Evolutionary conservation across 176 grass and related monocot species (phyloP).

Genomic region (Eragrostis curvula): DNA sequence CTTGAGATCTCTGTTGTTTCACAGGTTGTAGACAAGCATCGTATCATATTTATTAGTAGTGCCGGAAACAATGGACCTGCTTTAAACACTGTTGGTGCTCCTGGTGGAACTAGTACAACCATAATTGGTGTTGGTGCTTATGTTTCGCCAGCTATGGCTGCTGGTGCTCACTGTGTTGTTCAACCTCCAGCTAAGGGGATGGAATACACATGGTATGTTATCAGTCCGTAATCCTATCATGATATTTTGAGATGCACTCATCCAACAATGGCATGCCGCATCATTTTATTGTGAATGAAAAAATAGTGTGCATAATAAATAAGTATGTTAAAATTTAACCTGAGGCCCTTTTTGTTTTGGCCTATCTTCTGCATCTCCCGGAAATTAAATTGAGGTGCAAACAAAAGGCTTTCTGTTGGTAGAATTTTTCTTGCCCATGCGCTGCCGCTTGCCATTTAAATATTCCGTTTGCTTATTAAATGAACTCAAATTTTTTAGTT

Average conservation of each 20-base stretch:
- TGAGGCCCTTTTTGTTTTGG: neutral
- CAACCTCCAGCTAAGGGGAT: slow-evolving; percentile 83
- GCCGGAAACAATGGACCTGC: slow-evolving; percentile 92
- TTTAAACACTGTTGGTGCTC: slow-evolving; percentile 93
- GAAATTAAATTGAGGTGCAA: neutral
- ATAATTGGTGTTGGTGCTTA: slow-evolving; percentile 99
- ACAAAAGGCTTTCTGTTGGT: neutral
- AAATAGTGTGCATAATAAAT: neutral
- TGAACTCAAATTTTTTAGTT: too few species aligned
- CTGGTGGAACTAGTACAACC: slow-evolving; percentile 93
- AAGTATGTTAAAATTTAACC: neutral
- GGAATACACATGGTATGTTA: slow-evolving; percentile 94
- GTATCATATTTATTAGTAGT: slow-evolving; percentile 92
- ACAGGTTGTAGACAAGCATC: slow-evolving; percentile 93
- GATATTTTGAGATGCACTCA: neutral
- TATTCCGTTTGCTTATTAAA: too few species aligned
- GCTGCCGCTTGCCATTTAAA: too few species aligned
- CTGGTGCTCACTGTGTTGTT: slow-evolving; percentile 93
- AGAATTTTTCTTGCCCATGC: too few species aligned
- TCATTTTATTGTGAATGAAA: neutral
- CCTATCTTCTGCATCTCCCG: neutral
- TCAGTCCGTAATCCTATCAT: neutral
- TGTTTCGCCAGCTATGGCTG: slow-evolving; percentile 98
- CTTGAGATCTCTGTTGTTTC: slow-evolving; percentile 43
- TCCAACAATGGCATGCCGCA: slow-evolving; percentile 4